These are phyloP conservation scores for Lupinus albus DNA, from an alignment of 306 rosid genomes.

Conservation along the genomic window DNA sequence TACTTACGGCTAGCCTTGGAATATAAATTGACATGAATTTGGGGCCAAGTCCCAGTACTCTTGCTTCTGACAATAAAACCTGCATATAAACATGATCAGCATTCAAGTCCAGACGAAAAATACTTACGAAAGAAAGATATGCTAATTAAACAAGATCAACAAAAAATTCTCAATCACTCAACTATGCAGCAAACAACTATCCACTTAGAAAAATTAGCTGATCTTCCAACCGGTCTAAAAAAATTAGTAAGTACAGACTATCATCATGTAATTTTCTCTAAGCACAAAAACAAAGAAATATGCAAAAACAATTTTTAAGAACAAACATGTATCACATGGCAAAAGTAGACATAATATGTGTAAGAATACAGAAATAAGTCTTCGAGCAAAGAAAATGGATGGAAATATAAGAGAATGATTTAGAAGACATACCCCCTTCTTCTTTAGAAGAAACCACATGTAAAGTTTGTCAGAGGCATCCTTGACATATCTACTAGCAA, in stretches of 20 bases:
- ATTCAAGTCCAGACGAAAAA: conserved; percentile 32
- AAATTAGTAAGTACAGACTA: neutral
- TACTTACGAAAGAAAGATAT: conserved; percentile 1
- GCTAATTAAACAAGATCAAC: conserved; percentile 1
- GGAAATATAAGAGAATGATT: neutral
- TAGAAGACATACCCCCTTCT: conserved; percentile 56
- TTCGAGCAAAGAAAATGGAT: neutral
- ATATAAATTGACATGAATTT: conserved; percentile 88
- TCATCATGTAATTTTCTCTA: neutral
- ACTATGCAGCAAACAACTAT: neutral
- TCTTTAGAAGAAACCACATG: conserved; percentile 77
- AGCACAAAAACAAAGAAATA: neutral
- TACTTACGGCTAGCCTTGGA: conserved; percentile 84
- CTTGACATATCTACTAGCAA: conserved; percentile 69
- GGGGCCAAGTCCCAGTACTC: conserved; percentile 89
- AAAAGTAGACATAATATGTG: conserved; percentile 11
- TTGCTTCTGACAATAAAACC: conserved; percentile 78
- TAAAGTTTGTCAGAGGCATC: conserved; percentile 83
- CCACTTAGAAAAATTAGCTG: neutral
- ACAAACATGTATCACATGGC: neutral
- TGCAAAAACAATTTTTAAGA: neutral
- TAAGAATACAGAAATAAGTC: neutral
- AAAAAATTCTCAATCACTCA: conserved; percentile 12
- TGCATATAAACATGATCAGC: conserved; percentile 44
- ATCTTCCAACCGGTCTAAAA: neutral